Evolutionary conservation across 306 rosid genomes (phyloP).

Genomic region (Ormosia semicastrata): DNA sequence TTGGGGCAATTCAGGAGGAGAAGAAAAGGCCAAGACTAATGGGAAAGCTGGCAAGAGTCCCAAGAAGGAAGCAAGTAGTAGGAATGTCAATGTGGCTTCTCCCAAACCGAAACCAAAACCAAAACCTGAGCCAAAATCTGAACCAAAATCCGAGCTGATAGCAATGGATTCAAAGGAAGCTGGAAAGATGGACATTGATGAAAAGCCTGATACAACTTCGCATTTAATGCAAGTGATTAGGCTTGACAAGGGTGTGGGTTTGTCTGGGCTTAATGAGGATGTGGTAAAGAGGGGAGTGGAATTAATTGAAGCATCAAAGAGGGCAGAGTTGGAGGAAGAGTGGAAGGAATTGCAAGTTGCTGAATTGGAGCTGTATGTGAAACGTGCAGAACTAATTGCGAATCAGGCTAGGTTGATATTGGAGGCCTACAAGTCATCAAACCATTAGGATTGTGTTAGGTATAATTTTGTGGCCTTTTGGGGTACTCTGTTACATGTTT

Average conservation of each 20-base stretch:
- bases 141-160: background rate
- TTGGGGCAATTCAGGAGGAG: conserved; percentile 39
- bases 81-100: conserved; percentile 12
- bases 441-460: conserved; percentile 21
- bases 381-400: conserved; percentile 30
- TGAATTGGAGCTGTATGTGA: conserved; percentile 47
- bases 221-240: conserved; percentile 29
- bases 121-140: background rate
- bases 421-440: conserved; percentile 42
- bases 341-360: conserved; percentile 52
- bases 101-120: background rate
- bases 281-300: conserved; percentile 40
- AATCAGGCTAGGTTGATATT: conserved; percentile 42
- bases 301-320: conserved; percentile 37
- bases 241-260: conserved; percentile 18
- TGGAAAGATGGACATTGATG: conserved; percentile 15
- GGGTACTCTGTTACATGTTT: background rate
- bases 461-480: background rate
- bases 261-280: conserved; percentile 30
- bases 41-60: conserved; percentile 30
- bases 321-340: conserved; percentile 44
- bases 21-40: conserved; percentile 28
- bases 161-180: conserved; percentile 8
- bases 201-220: background rate
- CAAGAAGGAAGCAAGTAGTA: conserved; percentile 35